phyloP scores from a whole-genome alignment of 305 asterid species.

The Fraxinus platypoda region DNA sequence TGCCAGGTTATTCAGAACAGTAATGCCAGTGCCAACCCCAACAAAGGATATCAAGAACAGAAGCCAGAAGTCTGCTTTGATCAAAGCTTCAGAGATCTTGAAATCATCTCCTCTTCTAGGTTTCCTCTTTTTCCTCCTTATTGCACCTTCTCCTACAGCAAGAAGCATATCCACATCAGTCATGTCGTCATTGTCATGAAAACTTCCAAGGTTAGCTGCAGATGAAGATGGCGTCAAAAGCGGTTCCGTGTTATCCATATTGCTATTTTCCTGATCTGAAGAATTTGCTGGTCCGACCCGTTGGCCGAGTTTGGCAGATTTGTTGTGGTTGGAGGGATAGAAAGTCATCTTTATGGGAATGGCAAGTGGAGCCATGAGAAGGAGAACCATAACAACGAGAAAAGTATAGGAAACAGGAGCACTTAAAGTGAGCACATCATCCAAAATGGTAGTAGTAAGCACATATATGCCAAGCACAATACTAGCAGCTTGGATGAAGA shows the following conservation, averaged over 20 bases:
- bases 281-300: neutral
- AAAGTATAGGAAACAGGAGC: conserved; percentile 33
- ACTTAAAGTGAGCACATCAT: conserved; percentile 32
- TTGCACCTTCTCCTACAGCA: conserved; percentile 61
- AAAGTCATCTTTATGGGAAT: conserved; percentile 69
- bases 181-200: conserved; percentile 32
- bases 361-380: conserved; percentile 71
- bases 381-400: conserved; percentile 49
- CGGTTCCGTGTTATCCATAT: conserved; percentile 37
- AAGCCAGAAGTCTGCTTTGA: conserved; percentile 81
- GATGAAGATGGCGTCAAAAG: conserved; percentile 43
- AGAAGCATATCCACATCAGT: conserved; percentile 58
- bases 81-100: conserved; percentile 55
- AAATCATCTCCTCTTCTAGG: conserved; percentile 78
- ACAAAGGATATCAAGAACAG: conserved; percentile 59
- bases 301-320: conserved; percentile 15
- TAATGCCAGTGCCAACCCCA: conserved; percentile 73
- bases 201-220: conserved; percentile 32
- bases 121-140: conserved; percentile 48
- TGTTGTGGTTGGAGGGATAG: conserved; percentile 41
- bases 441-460: conserved; percentile 52
- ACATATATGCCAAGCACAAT: conserved; percentile 55
- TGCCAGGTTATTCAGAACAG: conserved; percentile 75
- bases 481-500: conserved; percentile 61
- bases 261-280: conserved; percentile 14